Evolutionary conservation across 176 grass and related monocot species (phyloP), one percentile per base, ranked within the genome.

Genomic region (Musa beccarii): DNA sequence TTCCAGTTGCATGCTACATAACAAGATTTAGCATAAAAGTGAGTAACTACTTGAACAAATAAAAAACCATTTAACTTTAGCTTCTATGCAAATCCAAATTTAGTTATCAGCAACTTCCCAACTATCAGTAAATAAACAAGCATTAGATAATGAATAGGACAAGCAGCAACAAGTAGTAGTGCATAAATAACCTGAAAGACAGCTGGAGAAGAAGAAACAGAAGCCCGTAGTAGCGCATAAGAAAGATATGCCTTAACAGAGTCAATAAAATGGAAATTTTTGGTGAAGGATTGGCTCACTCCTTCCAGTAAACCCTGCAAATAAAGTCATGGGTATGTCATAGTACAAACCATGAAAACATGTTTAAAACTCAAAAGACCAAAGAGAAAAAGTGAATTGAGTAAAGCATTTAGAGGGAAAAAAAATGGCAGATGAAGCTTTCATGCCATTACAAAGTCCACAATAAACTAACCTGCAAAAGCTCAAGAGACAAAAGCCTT

Each of bases 181-280:
- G 25, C 55, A 9, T 2, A 52, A 50, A 14, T 28, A 23, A 99
- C 96, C 96, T 99, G 96, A 87, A 99, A 99, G 80, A 99, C 88
- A 80, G 92, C 73, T 72, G 89, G 84, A 69, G 91, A 89, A 68
- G 94, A 89, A 85, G 96, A 87, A 77, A 99, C 89, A 63, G 91
- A 89, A 67, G 91, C 91, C 55, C 91, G 79, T 68, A 99, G 83
- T 81, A 99, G 85, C 79, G 96, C 89, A 13, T 99, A 99, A 68
- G 91, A 94, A 86, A 99, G 91, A 87, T 99, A 99, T 79, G 96
- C 91, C 85, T 99, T 94, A 78, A 99, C 91, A 28, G 96, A 99
- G 81, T 99, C 96, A 13, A 99, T 99, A 79, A 99, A 99, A 83
- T 99, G 96, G 83, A 99, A 99, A 81, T 95, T 99, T 83, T 89